Conservation (phyloP, 2,329 filamentous ascomycete genomes). For the Diplodia scrobiculata region DNA sequence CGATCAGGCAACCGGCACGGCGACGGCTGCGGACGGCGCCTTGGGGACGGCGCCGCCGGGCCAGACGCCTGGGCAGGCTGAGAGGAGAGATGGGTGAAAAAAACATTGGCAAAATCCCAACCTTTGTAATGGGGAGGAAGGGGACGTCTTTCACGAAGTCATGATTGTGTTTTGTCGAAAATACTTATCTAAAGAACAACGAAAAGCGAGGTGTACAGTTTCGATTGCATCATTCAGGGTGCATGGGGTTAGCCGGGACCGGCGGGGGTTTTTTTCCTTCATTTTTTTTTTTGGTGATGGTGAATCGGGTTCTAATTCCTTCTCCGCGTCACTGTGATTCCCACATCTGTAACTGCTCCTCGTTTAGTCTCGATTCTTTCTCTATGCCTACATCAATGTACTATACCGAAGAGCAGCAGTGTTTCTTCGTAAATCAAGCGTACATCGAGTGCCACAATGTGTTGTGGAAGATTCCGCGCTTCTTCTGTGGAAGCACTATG, state of each 20-base stretch:
- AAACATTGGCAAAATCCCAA: too few species aligned
- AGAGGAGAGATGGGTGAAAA: not conserved
- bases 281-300: not conserved
- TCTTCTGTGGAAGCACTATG: too few species aligned
- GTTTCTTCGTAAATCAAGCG: not conserved
- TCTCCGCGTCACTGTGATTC: not conserved
- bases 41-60: not conserved
- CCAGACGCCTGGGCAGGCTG: not conserved
- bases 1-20: constrained; percentile 5
- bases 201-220: too few species aligned
- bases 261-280: too few species aligned
- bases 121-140: too few species aligned
- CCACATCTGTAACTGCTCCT: not conserved
- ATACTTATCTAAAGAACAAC: too few species aligned
- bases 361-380: not conserved
- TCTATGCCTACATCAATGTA: not conserved
- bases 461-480: not conserved
- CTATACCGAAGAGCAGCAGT: not conserved
- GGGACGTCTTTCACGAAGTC: too few species aligned
- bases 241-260: too few species aligned
- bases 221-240: too few species aligned
- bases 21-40: not conserved
- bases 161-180: too few species aligned
- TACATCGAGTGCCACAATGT: not conserved
- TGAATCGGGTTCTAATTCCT: not conserved